A percentile compares a stretch with the other conserved stretches of the same genome.
These are phyloP conservation scores for Scutellaria galericulata DNA, from an alignment of 257 asterid species.

Conservation along the genomic window DNA sequence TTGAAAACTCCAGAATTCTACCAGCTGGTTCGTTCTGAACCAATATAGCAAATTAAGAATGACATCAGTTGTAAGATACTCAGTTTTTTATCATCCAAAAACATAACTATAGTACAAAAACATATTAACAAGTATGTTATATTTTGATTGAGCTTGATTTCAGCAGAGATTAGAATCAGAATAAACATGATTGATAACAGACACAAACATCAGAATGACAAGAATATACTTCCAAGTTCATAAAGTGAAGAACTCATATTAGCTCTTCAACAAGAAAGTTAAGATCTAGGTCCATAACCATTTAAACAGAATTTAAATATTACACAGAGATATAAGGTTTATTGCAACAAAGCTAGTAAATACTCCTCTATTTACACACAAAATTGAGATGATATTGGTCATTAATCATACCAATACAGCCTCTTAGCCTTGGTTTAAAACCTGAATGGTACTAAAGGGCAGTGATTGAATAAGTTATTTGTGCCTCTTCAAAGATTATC, in stretches of 20 bases:
- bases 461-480: conserved; percentile 18
- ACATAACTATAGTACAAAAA: background rate
- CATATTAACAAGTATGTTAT: background rate
- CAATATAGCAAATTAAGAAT: conserved; percentile 17
- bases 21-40: conserved; percentile 79
- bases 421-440: background rate
- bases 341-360: conserved; percentile 13
- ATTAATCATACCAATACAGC: background rate
- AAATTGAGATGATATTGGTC: conserved; percentile 4
- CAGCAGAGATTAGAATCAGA: background rate
- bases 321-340: background rate
- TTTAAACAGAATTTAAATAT: background rate
- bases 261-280: conserved; percentile 7
- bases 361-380: background rate
- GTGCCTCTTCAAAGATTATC: background rate
- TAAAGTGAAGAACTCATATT: background rate
- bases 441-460: background rate
- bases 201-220: background rate
- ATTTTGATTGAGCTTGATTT: background rate
- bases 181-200: background rate
- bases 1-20: conserved; percentile 84
- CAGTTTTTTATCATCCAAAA: background rate
- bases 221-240: background rate
- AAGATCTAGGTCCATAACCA: background rate
- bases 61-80: conserved; percentile 21